Conservation (phyloP, 1,284 basidiomycete genomes). For the Veloboletus limbatus region DNA sequence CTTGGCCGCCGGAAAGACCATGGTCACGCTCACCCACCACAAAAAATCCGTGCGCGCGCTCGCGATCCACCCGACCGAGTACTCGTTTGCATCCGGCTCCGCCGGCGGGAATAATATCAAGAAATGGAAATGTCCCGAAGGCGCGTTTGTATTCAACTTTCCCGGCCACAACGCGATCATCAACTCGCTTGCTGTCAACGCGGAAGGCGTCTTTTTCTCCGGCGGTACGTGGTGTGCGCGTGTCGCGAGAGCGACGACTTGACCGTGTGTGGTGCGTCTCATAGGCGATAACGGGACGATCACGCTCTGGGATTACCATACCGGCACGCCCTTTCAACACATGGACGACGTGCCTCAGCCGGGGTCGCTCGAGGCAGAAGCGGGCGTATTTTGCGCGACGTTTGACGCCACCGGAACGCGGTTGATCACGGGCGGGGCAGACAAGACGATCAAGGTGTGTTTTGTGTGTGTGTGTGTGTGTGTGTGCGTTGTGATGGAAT, state of each 20-base stretch:
- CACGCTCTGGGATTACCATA: conserved; percentile 92
- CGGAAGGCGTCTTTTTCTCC: conserved; percentile 96
- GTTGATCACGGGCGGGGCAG: conserved; percentile 93
- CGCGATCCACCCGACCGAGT: conserved; percentile 94
- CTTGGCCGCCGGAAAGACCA: conserved; percentile 95
- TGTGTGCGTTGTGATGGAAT: background rate
- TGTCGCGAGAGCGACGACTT: too few species aligned
- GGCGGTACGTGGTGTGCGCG: conserved; percentile 77
- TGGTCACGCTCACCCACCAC: conserved; percentile 95
- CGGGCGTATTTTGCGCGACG: conserved; percentile 92
- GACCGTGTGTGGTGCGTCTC: too few species aligned
- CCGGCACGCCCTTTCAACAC: conserved; percentile 93
- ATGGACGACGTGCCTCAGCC: conserved; percentile 95
- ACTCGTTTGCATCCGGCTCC: conserved; percentile 91
- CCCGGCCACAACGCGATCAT: conserved; percentile 95
- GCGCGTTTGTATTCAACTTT: conserved; percentile 94
- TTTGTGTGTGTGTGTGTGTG: background rate
- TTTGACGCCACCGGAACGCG: conserved; percentile 96
- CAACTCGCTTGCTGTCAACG: conserved; percentile 92
- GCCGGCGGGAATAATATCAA: conserved; percentile 99
- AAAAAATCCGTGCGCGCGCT: conserved; percentile 96
- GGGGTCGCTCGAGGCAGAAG: conserved; percentile 94
- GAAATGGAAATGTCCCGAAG: conserved; percentile 99
- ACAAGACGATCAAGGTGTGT: conserved; percentile 94
- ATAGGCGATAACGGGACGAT: conserved; percentile 89